Evolutionary conservation across 495 filamentous ascomycete genomes (phyloP).

Genomic region (Tirmania nivea): DNA sequence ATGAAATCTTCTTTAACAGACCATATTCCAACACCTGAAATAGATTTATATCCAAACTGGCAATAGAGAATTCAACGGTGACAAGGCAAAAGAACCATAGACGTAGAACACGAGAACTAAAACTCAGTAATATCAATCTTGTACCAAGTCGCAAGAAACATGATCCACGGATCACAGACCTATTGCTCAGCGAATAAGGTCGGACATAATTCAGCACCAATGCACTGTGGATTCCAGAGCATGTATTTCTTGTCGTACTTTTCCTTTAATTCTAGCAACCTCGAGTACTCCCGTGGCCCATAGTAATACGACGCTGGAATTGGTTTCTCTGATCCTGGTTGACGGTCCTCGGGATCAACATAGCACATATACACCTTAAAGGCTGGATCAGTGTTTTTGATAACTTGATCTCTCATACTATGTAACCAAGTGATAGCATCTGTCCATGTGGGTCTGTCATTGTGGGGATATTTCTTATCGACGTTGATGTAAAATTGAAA

Average conservation of each 20-base stretch:
- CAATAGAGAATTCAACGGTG: no score
- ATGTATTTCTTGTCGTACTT: conserved; percentile 31
- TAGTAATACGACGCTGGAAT: conserved; percentile 19
- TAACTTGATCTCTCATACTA: conserved; percentile 19
- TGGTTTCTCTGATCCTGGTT: conserved; percentile 24
- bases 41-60: no score
- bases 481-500: conserved; percentile 31
- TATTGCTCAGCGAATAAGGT: no score
- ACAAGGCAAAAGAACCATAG: no score
- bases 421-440: conserved; percentile 26
- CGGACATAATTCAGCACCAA: not conserved
- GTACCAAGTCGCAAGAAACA: no score
- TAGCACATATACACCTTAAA: conserved; percentile 47
- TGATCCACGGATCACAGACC: no score
- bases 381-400: conserved; percentile 16
- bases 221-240: conserved; percentile 40
- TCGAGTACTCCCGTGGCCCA: conserved; percentile 32
- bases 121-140: no score
- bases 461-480: conserved; percentile 12
- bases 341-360: conserved; percentile 36
- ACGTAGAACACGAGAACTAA: no score
- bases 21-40: no score
- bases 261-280: conserved; percentile 30
- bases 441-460: conserved; percentile 11
- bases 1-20: no score